These are phyloP conservation scores for Luffa aegyptiaca DNA, from an alignment of 306 rosid genomes.

Conservation along the genomic window DNA sequence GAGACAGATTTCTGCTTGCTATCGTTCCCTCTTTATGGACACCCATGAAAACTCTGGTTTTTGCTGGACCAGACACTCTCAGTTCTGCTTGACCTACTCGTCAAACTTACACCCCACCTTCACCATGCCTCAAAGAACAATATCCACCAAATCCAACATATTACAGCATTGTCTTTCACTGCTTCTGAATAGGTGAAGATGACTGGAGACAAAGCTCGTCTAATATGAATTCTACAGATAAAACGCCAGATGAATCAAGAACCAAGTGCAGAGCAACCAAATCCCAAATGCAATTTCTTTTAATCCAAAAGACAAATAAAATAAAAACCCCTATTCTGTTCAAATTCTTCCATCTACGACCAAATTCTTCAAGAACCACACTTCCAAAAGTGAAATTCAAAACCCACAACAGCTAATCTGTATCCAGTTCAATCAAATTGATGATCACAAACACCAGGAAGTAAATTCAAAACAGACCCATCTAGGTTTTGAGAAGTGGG, in stretches of 20 bases:
- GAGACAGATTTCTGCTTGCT: constrained; percentile 24
- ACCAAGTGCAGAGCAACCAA: neutral
- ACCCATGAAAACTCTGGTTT: constrained; percentile 31
- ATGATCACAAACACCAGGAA: neutral
- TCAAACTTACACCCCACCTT: constrained; percentile 1
- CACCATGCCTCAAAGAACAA: constrained; percentile 20
- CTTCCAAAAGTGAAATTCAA: neutral
- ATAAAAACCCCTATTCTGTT: neutral
- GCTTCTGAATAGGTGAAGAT: neutral
- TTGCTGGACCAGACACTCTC: constrained; percentile 10
- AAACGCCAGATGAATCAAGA: neutral
- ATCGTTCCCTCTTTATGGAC: constrained; percentile 51
- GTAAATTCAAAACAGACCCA: neutral
- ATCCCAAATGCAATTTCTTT: neutral
- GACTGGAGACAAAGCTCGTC: neutral
- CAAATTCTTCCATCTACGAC: neutral
- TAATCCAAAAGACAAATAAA: neutral
- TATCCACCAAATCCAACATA: constrained; percentile 16
- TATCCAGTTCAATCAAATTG: neutral
- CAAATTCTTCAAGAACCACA: neutral
- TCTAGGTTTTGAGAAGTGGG: neutral
- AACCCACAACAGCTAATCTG: neutral
- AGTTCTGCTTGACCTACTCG: constrained; percentile 4
- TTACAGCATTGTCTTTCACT: neutral
- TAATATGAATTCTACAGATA: neutral